Base-by-base conservation (phyloP, 441 rosid species). In the Pelargonium fulgidum region DNA sequence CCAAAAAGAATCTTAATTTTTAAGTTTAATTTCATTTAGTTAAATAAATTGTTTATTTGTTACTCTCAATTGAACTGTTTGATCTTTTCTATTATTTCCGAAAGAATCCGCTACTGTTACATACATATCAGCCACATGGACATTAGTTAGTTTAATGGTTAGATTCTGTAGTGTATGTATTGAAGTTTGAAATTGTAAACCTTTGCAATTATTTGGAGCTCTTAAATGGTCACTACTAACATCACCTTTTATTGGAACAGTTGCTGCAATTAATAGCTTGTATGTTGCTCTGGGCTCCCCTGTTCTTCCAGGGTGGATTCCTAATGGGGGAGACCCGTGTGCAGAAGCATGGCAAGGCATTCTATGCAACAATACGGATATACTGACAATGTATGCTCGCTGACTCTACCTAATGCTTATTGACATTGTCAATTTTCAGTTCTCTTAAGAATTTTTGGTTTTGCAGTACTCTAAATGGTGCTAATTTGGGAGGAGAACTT, bases 331-430 rank as follows among this genome's bases (percentile, higher is more conserved):
- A 85, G 99, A 94, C 79, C 99, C 99, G 0, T 94, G 99, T 79
- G 94, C 86, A 58, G 91, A 89, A 76, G 75, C 75, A 62, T 94
- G 99, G 99, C 98, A 94, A 85, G 99, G 99, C 56, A 77, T 94
- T 75, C 70, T 36, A 58, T 94, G 99, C 65, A 85, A 86, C 70
- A 85, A 64, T 59, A 82, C 97, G 0, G 84, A 84, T 52, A 86
- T 94, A 39, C 41, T 64, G 26, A 80, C 89, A 75, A 92, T 94
- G 99, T 92, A 80, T 16, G 85, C 63, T 66, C 9, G 66, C 29
- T 39, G 13, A 13, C 3, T 12, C 20, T 22, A 33, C 39, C 48
- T 64, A 10, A 7, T 14, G 14, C 68, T 64, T 68, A 47, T 67
- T 7, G 26, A 14, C 16, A 41, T 70, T 48, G 16, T 56, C 56